Evolutionary conservation across 257 asterid genomes (phyloP), one percentile per base, ranked within the genome.

Genomic region (Eustoma russellianum): DNA sequence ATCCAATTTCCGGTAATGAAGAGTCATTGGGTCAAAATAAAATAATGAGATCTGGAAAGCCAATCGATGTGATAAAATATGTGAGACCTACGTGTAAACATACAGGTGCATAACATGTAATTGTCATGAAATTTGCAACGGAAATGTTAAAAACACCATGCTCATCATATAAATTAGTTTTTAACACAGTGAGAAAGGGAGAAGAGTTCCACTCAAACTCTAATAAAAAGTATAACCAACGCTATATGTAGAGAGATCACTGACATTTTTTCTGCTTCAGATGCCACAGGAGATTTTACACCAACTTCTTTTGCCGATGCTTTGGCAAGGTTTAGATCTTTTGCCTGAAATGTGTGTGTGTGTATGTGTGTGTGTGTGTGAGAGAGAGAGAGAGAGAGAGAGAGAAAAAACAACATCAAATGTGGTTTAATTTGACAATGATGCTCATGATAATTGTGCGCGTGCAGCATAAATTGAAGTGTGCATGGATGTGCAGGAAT

Each of bases 311-410:
- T 68, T 50, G 93, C 93, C 34, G 98, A 84, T 61, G 66, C 66
- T 16, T 73, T 68, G 1, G 88, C 98, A 48, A 91, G 94, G 57
- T 70, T 77, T 34, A 91, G 74, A 75, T 91, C 98, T 79, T 91
- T 91, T 64, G 86, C 95, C 98, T 91, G 73, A 66, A 73, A 17
- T 11, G 46, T 41, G 46, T 41, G 46, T 41, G 46, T 41, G 46
- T 41, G 46, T 1, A 7, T 41, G 46, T 1, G 46, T 1, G 46
- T 1, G 46, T 1, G 46, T 1, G 16, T 0, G 50, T 2, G 50
- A 46, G 50, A 46, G 16, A 12, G 14, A 46, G 6, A 46, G 50
- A 46, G 14, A 10, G 16, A 12, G 16, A 46, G 50, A 46, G 50
- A 46, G 50, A 46, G 7, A n/a, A n/a, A n/a, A n/a, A n/a, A n/a